A percentile compares a stretch with the other conserved stretches of the same genome.
phyloP scores from a whole-genome alignment of 2,329 filamentous ascomycete genomes.

The Phoma sp. region DNA sequence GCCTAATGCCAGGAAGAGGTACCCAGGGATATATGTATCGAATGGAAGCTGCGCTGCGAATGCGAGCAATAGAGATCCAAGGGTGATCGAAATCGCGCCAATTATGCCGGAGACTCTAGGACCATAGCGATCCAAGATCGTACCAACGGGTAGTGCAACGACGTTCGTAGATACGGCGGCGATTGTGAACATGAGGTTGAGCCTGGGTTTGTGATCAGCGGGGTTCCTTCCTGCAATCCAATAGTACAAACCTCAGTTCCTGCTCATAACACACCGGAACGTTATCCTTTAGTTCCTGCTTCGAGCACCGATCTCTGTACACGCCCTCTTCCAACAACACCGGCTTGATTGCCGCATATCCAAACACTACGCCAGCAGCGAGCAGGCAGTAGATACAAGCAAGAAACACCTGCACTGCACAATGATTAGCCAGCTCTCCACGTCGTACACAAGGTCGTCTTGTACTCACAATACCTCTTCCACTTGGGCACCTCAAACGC shows the following conservation, averaged over 20 bases:
- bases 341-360: constrained; percentile 52
- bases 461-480: constrained; percentile 60
- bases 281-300: constrained; percentile 44
- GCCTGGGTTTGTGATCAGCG: constrained; percentile 56
- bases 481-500: constrained; percentile 64
- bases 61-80: constrained; percentile 77
- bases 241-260: constrained; percentile 56
- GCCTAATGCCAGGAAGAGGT: constrained; percentile 58
- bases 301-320: constrained; percentile 47
- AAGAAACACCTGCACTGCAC: constrained; percentile 70
- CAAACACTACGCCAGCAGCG: constrained; percentile 65
- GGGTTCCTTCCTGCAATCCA: constrained; percentile 58
- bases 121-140: constrained; percentile 82
- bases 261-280: constrained; percentile 50
- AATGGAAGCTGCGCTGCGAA: constrained; percentile 70
- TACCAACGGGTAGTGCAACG: constrained; percentile 82
- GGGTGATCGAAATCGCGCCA: constrained; percentile 71
- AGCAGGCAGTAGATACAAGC: constrained; percentile 78
- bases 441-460: not conserved
- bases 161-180: constrained; percentile 90
- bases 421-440: constrained; percentile 22
- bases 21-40: constrained; percentile 68
- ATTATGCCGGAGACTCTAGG: constrained; percentile 78
- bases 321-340: constrained; percentile 48
- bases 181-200: constrained; percentile 93